Percentiles rank a stretch among this genome's conserved stretches.
Conservation (phyloP, 768 basidiomycete species). For the Hypsizygus marmoreus region DNA sequence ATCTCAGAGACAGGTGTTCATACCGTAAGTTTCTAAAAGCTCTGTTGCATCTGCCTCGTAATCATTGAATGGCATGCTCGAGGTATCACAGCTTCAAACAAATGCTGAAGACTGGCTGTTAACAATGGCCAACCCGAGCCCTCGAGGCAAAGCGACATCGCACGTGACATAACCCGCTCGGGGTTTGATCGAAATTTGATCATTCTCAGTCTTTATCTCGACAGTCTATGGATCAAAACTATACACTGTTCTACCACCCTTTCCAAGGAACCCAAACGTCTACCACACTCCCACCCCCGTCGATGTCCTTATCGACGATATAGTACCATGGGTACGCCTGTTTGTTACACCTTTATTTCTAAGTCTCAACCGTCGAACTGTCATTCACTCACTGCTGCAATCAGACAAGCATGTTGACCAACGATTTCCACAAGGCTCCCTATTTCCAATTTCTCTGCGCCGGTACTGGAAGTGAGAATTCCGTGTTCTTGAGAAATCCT, state of each 20-base stretch:
- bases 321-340: slow-evolving; percentile 81
- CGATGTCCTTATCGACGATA: slow-evolving; percentile 66
- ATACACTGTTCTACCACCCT: slow-evolving; percentile 81
- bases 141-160: neutral
- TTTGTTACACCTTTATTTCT: neutral
- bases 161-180: too few species aligned
- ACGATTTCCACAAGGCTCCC: slow-evolving; percentile 72
- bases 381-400: slow-evolving; percentile 52
- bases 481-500: slow-evolving; percentile 82
- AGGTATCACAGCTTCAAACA: slow-evolving; percentile 13
- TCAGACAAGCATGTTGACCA: slow-evolving; percentile 86
- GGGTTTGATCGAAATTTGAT: too few species aligned
- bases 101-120: neutral
- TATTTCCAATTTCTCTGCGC: slow-evolving; percentile 40
- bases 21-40: slow-evolving; percentile 92
- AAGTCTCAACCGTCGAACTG: neutral
- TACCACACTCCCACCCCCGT: slow-evolving; percentile 54
- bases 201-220: too few species aligned
- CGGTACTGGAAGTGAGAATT: slow-evolving; percentile 47
- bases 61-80: slow-evolving; percentile 60
- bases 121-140: neutral
- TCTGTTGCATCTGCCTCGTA: slow-evolving; percentile 87
- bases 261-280: slow-evolving; percentile 93
- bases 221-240: too few species aligned
- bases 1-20: slow-evolving; percentile 16